Evolutionary conservation across 2,329 filamentous ascomycete genomes (phyloP).

Genomic region (Penicillium crustosum): DNA sequence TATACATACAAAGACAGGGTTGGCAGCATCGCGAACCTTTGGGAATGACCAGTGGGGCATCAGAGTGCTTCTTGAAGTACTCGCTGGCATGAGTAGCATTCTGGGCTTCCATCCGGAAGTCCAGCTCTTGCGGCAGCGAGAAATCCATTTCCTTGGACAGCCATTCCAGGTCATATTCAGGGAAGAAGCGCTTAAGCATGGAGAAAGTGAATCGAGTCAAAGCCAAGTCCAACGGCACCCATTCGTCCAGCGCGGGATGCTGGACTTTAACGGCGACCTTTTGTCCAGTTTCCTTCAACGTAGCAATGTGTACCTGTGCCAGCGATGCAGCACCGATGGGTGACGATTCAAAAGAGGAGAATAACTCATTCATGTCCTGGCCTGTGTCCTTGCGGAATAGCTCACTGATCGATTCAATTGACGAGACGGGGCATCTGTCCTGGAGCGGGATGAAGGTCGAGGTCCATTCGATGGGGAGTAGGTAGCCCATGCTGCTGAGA

Average conservation of each 20-base stretch:
- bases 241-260: constrained; percentile 84
- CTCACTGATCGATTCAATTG: constrained; percentile 76
- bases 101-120: constrained; percentile 80
- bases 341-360: constrained; percentile 74
- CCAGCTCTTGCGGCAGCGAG: constrained; percentile 85
- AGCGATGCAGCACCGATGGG: constrained; percentile 92
- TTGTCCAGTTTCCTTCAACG: constrained; percentile 75
- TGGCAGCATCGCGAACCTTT: constrained; percentile 45
- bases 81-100: constrained; percentile 78
- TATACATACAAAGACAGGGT: not conserved
- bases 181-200: constrained; percentile 88
- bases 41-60: constrained; percentile 83
- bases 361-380: constrained; percentile 73
- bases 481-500: constrained; percentile 91
- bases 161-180: constrained; percentile 97
- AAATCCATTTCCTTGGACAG: constrained; percentile 88
- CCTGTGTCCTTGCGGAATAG: constrained; percentile 89
- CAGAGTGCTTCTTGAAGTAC: constrained; percentile 73
- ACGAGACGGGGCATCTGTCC: constrained; percentile 92
- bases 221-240: constrained; percentile 82
- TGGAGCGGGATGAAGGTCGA: constrained; percentile 93
- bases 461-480: constrained; percentile 89
- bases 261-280: constrained; percentile 96
- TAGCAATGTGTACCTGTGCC: constrained; percentile 90
- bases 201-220: constrained; percentile 87